Conservation (phyloP, 306 rosid species). For the Quercus mongolica region DNA sequence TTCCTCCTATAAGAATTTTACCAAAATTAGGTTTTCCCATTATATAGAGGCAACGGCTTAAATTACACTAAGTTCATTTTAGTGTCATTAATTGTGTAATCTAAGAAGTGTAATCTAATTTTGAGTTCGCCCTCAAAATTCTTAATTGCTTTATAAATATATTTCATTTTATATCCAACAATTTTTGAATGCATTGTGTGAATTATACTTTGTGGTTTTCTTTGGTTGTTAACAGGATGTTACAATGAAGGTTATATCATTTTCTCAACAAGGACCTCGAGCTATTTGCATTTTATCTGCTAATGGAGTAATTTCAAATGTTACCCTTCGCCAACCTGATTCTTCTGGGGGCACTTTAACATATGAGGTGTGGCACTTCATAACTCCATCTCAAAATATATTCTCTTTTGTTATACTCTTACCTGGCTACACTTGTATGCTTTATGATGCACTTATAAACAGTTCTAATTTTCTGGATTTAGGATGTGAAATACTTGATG, state of each 20-base stretch:
- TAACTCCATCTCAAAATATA: background rate
- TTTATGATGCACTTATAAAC: background rate
- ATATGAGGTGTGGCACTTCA: conserved; percentile 54
- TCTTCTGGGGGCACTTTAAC: conserved; percentile 72
- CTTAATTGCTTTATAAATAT: background rate
- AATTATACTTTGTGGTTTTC: background rate
- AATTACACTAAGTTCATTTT: background rate
- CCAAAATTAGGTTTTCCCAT: background rate
- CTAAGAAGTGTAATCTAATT: background rate
- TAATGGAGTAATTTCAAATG: conserved; percentile 67
- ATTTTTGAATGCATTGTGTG: conserved; percentile 19
- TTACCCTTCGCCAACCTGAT: conserved; percentile 75
- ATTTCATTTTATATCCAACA: background rate
- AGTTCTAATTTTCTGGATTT: background rate
- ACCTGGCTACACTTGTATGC: background rate
- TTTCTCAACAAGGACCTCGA: conserved; percentile 83
- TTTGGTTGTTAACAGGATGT: conserved; percentile 57
- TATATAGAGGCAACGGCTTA: background rate
- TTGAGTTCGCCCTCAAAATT: background rate
- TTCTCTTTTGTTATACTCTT: background rate
- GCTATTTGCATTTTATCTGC: conserved; percentile 81
- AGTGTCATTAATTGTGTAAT: background rate
- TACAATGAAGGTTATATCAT: conserved; percentile 63
- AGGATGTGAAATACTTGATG: background rate
- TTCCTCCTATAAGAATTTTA: background rate